phyloP scores from a whole-genome alignment of 371 early-diverging fungal species.

The Mortierella sp. region DNA sequence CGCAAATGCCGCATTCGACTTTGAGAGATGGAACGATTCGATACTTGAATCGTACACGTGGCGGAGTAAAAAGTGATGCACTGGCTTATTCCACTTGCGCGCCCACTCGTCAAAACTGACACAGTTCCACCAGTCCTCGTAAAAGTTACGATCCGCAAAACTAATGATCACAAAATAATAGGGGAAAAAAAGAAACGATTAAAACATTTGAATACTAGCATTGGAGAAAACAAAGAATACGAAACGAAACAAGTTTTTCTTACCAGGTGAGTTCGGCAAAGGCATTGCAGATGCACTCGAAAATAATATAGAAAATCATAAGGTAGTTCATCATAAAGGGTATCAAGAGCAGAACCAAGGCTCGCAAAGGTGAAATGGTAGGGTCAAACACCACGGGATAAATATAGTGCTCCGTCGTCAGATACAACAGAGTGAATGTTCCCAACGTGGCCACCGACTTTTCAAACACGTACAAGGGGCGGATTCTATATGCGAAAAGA shows the following conservation, averaged over 20 bases:
- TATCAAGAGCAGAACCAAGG: constrained; percentile 81
- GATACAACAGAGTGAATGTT: constrained; percentile 84
- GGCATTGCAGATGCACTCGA: constrained; percentile 95
- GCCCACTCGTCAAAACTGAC: constrained; percentile 96
- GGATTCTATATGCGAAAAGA: constrained; percentile 70
- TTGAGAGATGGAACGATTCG: constrained; percentile 80
- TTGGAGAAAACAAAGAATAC: background rate
- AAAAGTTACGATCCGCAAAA: constrained; percentile 98
- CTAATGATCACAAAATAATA: constrained; percentile 43
- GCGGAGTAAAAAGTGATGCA: constrained; percentile 94
- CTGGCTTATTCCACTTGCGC: constrained; percentile 98
- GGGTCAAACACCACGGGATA: constrained; percentile 83
- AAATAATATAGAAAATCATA: constrained; percentile 94
- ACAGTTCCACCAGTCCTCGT: constrained; percentile 99
- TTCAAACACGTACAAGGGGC: constrained; percentile 89
- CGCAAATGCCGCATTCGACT: constrained; percentile 80
- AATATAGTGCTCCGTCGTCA: constrained; percentile 91
- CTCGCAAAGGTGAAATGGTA: constrained; percentile 65
- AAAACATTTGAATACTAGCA: no score
- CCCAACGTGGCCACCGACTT: constrained; percentile 88
- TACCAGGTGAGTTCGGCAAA: constrained; percentile 96
- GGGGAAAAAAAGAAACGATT: background rate
- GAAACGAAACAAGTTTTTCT: background rate
- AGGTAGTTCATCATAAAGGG: constrained; percentile 94
- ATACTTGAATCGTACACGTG: constrained; percentile 93